These are phyloP conservation scores for Wickerhamiella sorbophila DNA, from an alignment of 805 yeast species.

Conservation along the genomic window DNA sequence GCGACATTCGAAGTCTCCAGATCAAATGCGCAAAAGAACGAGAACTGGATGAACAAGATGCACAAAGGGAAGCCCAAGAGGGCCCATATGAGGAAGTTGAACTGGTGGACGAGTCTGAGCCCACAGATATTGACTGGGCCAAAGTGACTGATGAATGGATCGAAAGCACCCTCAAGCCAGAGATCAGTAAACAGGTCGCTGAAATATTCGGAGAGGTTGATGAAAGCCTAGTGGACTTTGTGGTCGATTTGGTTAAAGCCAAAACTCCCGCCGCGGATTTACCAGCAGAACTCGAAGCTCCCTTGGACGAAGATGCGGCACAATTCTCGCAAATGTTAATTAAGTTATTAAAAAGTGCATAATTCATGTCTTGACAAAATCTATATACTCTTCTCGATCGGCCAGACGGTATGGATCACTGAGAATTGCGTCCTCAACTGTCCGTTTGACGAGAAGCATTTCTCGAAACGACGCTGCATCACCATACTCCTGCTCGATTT, in stretches of 20 bases:
- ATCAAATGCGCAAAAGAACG: neutral
- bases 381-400: neutral
- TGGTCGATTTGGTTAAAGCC: conserved; percentile 16
- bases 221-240: conserved; percentile 23
- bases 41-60: conserved; percentile 8
- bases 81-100: neutral
- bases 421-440: conserved; percentile 22
- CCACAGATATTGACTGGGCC: conserved; percentile 17
- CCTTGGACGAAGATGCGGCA: conserved; percentile 33
- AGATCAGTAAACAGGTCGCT: conserved; percentile 15
- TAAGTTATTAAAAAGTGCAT: neutral
- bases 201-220: conserved; percentile 24
- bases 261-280: conserved; percentile 19
- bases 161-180: conserved; percentile 15
- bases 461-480: conserved; percentile 56
- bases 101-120: conserved; percentile 9
- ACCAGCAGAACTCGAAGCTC: conserved; percentile 20
- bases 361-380: neutral
- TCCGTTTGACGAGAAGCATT: conserved; percentile 50
- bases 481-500: conserved; percentile 62
- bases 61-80: neutral
- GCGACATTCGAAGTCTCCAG: neutral
- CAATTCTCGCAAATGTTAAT: conserved; percentile 1
- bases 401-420: conserved; percentile 1
- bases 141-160: conserved; percentile 12